phyloP scores from a whole-genome alignment of 1,139 yeast species.

The Geotrichum klebahnii region DNA sequence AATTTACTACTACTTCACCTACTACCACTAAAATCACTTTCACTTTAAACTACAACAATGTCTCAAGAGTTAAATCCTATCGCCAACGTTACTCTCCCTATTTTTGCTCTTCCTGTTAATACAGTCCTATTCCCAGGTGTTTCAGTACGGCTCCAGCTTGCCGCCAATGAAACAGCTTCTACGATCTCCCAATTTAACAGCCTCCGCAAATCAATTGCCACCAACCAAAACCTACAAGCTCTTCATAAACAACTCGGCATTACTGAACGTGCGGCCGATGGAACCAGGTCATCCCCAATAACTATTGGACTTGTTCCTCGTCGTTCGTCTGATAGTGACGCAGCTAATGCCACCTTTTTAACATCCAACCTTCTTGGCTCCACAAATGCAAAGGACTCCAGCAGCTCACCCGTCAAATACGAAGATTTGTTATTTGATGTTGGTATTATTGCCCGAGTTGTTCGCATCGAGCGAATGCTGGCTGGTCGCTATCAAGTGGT shows the following conservation, averaged over 20 bases:
- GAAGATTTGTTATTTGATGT: conserved; percentile 19
- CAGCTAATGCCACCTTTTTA: not conserved
- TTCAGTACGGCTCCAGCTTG: conserved; percentile 21
- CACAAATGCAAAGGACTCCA: too few relatives aligned
- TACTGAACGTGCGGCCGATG: not conserved
- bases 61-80: not conserved
- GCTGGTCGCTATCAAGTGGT: conserved; percentile 23
- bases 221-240: not conserved
- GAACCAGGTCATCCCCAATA: not conserved
- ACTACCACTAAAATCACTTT: not conserved
- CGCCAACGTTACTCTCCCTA: conserved; percentile 15
- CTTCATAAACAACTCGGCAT: conserved; percentile 2
- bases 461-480: conserved; percentile 24
- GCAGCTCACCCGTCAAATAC: not conserved
- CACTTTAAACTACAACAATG: conserved; percentile 1
- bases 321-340: not conserved
- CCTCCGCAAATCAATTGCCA: not conserved
- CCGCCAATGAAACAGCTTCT: conserved; percentile 20
- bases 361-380: not conserved
- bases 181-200: conserved; percentile 10
- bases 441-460: conserved; percentile 31
- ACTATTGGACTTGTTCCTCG: conserved; percentile 3
- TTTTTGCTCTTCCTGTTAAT: conserved; percentile 21
- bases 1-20: not conserved
- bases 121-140: conserved; percentile 28